These are phyloP conservation scores for Ganoderma multipileum DNA, from an alignment of 1,284 basidiomycete genomes.

Conservation along the genomic window DNA sequence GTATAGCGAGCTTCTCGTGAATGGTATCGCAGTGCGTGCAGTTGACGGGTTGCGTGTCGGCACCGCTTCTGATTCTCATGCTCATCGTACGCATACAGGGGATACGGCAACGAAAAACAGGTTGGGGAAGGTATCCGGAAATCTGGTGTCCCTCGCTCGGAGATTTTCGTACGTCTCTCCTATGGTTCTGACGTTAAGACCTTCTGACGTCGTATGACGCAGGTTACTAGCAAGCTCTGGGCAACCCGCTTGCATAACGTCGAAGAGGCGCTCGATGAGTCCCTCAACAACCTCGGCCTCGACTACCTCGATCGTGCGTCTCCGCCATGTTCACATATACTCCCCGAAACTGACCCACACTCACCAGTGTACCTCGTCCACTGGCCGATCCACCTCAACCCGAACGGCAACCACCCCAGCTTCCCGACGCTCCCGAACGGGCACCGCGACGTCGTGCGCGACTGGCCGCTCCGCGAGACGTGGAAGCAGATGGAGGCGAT, in stretches of 20 bases:
- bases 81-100: conserved; percentile 45
- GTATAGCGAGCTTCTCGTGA: no score
- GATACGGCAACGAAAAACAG: conserved; percentile 81
- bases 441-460: conserved; percentile 67
- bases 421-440: conserved; percentile 77
- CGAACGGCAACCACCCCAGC: conserved; percentile 74
- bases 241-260: conserved; percentile 77
- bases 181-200: background rate
- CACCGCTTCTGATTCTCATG: background rate
- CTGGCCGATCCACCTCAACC: conserved; percentile 83
- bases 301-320: conserved; percentile 80
- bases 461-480: conserved; percentile 74
- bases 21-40: no score
- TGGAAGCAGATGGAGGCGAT: conserved; percentile 87
- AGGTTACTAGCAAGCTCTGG: conserved; percentile 80
- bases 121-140: conserved; percentile 85
- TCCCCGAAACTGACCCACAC: background rate
- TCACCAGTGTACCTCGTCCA: conserved; percentile 75
- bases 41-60: background rate
- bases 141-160: conserved; percentile 79
- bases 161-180: conserved; percentile 74
- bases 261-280: conserved; percentile 76
- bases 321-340: background rate
- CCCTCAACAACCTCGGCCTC: conserved; percentile 73
- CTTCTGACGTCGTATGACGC: background rate